Percentiles rank a stretch among this genome's conserved stretches.
phyloP scores from a whole-genome alignment of 495 filamentous ascomycete species.

The Pyronema omphalodes region DNA sequence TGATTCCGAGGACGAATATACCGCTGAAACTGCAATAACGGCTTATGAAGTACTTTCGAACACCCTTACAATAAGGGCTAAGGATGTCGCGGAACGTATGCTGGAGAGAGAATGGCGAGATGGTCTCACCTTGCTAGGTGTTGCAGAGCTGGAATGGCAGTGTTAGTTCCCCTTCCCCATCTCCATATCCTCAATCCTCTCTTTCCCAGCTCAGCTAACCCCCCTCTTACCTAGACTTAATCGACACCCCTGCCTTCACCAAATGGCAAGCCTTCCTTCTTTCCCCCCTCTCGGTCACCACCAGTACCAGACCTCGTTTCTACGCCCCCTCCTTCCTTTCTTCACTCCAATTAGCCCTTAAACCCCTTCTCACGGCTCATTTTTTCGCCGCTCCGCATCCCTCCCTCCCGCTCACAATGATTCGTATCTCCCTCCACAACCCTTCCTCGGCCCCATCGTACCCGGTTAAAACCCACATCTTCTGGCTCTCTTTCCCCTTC shows the following conservation, averaged over 20 bases:
- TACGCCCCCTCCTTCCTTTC: slow-evolving; percentile 57
- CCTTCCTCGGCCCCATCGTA: slow-evolving; percentile 35
- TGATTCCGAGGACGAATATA: slow-evolving; percentile 40
- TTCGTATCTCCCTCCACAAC: slow-evolving; percentile 49
- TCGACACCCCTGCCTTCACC: slow-evolving; percentile 51
- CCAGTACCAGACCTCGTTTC: slow-evolving; percentile 44
- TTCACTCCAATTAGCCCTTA: slow-evolving; percentile 50
- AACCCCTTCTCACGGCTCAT: slow-evolving; percentile 61
- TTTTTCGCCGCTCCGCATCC: slow-evolving; percentile 51
- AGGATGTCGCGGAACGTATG: slow-evolving; percentile 57
- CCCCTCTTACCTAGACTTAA: slow-evolving; percentile 38
- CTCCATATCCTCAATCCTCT: not conserved
- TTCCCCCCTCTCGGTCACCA: slow-evolving; percentile 26
- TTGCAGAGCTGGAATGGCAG: slow-evolving; percentile 47
- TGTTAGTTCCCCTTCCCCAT: slow-evolving; percentile 4
- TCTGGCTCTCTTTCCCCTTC: slow-evolving; percentile 58
- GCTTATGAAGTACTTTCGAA: slow-evolving; percentile 32
- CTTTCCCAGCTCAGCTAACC: not conserved
- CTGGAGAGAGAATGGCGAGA: slow-evolving; percentile 66
- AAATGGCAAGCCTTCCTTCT: slow-evolving; percentile 60
- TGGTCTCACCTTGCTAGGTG: slow-evolving; percentile 57
- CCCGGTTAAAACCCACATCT: slow-evolving; percentile 30
- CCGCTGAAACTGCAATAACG: slow-evolving; percentile 22
- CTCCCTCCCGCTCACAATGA: slow-evolving; percentile 43
- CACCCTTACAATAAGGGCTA: slow-evolving; percentile 27